Evolutionary conservation across 1,139 yeast genomes (phyloP).

Genomic region (Casaregolazyma lundiana): DNA sequence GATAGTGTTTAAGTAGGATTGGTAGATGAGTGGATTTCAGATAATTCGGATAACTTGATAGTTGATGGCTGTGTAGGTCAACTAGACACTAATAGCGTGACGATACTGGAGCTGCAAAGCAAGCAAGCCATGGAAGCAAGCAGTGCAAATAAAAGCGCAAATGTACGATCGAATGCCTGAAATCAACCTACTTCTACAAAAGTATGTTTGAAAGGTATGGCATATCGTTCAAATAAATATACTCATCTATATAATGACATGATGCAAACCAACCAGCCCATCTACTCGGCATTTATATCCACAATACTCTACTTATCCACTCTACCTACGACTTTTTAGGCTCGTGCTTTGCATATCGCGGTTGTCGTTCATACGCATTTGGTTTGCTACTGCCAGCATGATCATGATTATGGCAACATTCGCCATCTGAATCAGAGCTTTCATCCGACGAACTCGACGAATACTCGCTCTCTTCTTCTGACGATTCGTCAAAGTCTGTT

Average conservation of each 20-base stretch:
- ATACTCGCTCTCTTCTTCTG: slow-evolving; percentile 39
- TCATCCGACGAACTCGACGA: slow-evolving; percentile 28
- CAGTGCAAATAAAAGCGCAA: too few species aligned
- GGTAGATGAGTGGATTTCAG: background rate
- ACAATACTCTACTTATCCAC: background rate
- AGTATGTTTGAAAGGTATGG: too few species aligned
- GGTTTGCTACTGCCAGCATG: slow-evolving; percentile 23
- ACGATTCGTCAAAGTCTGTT: slow-evolving; percentile 61
- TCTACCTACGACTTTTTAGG: background rate
- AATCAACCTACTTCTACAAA: background rate
- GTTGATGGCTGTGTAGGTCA: too few species aligned
- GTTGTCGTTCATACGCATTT: slow-evolving; percentile 36
- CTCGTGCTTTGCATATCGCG: slow-evolving; percentile 7
- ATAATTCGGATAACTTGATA: too few species aligned
- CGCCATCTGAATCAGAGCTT: slow-evolving; percentile 12
- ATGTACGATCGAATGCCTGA: background rate
- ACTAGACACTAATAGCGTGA: too few species aligned
- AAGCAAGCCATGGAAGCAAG: too few species aligned
- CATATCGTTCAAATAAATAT: background rate
- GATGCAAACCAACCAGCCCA: background rate
- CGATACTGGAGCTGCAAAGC: too few species aligned
- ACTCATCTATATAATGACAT: background rate
- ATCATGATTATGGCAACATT: slow-evolving; percentile 15
- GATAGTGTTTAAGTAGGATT: background rate
- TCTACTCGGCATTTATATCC: background rate